A percentile compares a stretch with the other conserved stretches of the same genome.
Evolutionary conservation across 2,329 filamentous ascomycete species (phyloP).

Genomic region (Fusarium xyrophilum): DNA sequence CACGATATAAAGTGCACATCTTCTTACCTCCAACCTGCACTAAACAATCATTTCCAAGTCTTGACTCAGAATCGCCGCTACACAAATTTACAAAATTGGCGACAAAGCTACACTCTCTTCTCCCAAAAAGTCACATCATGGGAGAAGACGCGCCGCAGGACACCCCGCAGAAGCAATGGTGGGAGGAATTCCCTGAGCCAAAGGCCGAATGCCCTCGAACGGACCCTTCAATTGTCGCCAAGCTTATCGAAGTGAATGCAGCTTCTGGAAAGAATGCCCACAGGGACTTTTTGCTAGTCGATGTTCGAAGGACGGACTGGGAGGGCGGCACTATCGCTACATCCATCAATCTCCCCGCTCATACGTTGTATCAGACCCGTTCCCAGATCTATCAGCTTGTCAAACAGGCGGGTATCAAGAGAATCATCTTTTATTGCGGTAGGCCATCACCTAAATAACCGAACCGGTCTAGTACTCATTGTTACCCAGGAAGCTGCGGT

Average conservation of each 20-base stretch:
- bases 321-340: conserved; percentile 66
- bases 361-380: conserved; percentile 60
- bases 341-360: conserved; percentile 65
- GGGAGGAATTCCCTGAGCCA: conserved; percentile 53
- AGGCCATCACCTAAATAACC: conserved; percentile 3
- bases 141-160: conserved; percentile 34
- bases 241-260: conserved; percentile 50
- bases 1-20: neutral
- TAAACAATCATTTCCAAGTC: neutral
- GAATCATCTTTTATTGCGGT: conserved; percentile 65
- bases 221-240: conserved; percentile 50
- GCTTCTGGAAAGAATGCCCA: conserved; percentile 39
- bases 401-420: conserved; percentile 56
- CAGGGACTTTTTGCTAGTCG: conserved; percentile 56
- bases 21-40: neutral
- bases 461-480: neutral
- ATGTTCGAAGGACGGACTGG: conserved; percentile 61
- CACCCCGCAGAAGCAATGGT: conserved; percentile 46
- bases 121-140: conserved; percentile 21
- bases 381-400: conserved; percentile 57
- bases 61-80: rapidly evolving
- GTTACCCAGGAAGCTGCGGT: conserved; percentile 54
- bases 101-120: too few relatives aligned
- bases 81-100: too few relatives aligned
- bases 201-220: conserved; percentile 48